Base-by-base conservation (phyloP, 2,329 filamentous ascomycete species). In the Scopulariopsis brevicaulis region DNA sequence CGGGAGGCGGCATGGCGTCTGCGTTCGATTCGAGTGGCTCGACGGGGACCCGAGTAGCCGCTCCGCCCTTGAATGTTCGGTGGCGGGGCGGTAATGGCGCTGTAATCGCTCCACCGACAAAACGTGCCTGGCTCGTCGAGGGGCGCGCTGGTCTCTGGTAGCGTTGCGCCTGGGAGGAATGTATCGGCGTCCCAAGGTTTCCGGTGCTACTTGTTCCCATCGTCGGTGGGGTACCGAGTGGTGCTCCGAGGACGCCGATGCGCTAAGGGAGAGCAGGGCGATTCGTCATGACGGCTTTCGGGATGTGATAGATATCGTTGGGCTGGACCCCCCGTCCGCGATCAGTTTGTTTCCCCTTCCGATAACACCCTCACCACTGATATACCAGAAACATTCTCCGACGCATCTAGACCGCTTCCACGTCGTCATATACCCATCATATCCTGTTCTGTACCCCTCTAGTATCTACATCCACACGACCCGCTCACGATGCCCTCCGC, bases 401-500 rank as follows among this genome's bases (percentile, higher is more conserved):
- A 32, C 28, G 28, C 28, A 32, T 32, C 28, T 32, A 32, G 28
- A 32, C 4, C 28, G 4, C 3, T n/a, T 7, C 18, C 18, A 15
- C 40, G 3, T 4, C 40, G 40, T 46, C 40, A 46, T 46, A n/a
- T 6, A 46, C 40, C 18, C 40, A n/a, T 46, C 14, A 46, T 32
- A 32, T 32, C 40, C 18, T n/a, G 6, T 46, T 18, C 22, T 48
- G n/a, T 24, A 22, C 22, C 20, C 20, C 10, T 15, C 51, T 32
- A 28, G 12, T 32, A 32, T n/a, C 10, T 14, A 52, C 50, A 32
- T 6, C 10, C 24, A 18, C 25, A n/a, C 3, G 6, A 32, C 15
- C 18, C 15, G 15, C 37, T 40, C 4, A 73, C 64, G 53, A 82
- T 81, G 74, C 78, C 78, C 50, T 77, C 75, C 59, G 73, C 77